Percentiles rank a stretch among this genome's conserved stretches.
Conservation (phyloP, 2,329 filamentous ascomycete species). For the Chaetoscypha palmicola region DNA sequence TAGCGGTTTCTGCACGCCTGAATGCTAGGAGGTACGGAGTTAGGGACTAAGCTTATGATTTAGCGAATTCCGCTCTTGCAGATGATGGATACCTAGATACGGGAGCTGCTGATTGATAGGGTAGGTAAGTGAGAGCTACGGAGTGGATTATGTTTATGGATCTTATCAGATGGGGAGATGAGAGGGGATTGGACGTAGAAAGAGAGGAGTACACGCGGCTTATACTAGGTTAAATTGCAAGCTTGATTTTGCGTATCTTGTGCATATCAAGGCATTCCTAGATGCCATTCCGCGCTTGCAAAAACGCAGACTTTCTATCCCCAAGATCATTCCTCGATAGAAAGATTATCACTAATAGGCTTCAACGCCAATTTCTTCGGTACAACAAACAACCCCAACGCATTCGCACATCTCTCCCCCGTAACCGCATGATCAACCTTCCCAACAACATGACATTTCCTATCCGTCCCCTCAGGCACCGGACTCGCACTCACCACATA, state of each 20-base stretch:
- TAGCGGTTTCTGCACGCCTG: background rate
- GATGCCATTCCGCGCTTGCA: no score
- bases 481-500: constrained; percentile 53
- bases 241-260: no score
- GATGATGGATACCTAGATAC: background rate
- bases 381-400: constrained; percentile 52
- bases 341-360: background rate
- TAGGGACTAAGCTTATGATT: background rate
- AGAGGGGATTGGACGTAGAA: background rate
- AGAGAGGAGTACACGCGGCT: background rate
- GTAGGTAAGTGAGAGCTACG: no score
- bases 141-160: background rate
- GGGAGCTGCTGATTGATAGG: no score
- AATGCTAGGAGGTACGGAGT: background rate
- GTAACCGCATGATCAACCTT: constrained; percentile 46
- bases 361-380: constrained; percentile 36
- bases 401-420: constrained; percentile 52
- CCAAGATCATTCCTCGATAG: no score
- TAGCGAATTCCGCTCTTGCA: background rate
- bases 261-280: no score
- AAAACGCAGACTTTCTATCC: no score
- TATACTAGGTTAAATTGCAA: background rate
- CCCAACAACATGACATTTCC: constrained; percentile 48
- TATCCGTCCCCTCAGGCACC: constrained; percentile 34
- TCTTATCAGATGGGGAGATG: background rate